Evolutionary conservation across 768 basidiomycete genomes (phyloP).

Genomic region (Jaapia argillacea): DNA sequence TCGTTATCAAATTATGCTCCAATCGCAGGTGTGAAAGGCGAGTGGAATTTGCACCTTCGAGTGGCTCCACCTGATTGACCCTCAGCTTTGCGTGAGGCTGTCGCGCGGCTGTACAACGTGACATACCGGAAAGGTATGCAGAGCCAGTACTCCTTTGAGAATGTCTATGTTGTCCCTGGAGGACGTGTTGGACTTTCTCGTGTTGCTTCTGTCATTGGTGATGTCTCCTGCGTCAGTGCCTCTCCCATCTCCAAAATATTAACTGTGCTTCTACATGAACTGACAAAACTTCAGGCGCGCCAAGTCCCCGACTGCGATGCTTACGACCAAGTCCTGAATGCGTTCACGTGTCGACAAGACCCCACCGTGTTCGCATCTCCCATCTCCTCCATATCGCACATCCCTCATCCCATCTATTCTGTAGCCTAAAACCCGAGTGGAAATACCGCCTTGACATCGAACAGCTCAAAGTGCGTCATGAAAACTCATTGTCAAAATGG

Average conservation of each 20-base stretch:
- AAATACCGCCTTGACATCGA: conserved; percentile 74
- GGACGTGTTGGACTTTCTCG: conserved; percentile 86
- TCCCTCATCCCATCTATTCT: conserved; percentile 10
- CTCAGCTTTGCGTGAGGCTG: conserved; percentile 82
- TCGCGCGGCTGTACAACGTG: conserved; percentile 81
- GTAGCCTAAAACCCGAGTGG: conserved; percentile 22
- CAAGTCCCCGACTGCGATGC: conserved; percentile 62
- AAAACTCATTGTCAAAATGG: not conserved
- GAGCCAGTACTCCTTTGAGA: conserved; percentile 86
- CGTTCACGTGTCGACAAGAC: conserved; percentile 84
- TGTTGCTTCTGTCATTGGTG: conserved; percentile 84
- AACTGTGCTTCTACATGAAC: conserved; percentile 2
- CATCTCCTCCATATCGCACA: conserved; percentile 5
- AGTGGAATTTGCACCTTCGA: too few relatives aligned
- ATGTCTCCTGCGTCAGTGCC: conserved; percentile 69
- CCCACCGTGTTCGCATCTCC: conserved; percentile 61
- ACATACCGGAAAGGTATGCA: conserved; percentile 74
- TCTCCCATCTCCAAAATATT: conserved; percentile 4
- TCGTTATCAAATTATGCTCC: conserved; percentile 87
- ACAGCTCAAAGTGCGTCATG: conserved; percentile 56
- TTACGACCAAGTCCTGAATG: conserved; percentile 74
- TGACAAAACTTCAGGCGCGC: conserved; percentile 3
- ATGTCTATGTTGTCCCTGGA: conserved; percentile 91
- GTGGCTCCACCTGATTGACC: too few relatives aligned
- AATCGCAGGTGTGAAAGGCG: conserved; percentile 84